Evolutionary conservation across 2,329 filamentous ascomycete genomes (phyloP), one percentile per base, ranked within the genome.

Genomic region (Harringtonia aguacate): DNA sequence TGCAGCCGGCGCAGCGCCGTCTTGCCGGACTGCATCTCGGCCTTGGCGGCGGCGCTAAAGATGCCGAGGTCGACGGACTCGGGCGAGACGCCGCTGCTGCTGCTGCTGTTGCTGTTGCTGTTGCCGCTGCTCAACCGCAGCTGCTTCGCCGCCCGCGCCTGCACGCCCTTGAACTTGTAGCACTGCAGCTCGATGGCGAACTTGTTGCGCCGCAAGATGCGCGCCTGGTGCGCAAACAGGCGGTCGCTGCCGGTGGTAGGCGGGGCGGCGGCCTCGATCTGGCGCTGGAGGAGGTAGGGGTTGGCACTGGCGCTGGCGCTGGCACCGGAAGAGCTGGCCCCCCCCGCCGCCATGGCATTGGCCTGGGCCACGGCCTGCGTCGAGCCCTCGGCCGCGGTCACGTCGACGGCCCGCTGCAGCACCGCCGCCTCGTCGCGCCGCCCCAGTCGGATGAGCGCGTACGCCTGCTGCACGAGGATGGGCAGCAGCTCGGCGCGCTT

Each of bases 391-490:
- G 65, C 86, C 81, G 75, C 72, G 41, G 71, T 64, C 45, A 73
- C 62, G n/a, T 71, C 71, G 27, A 88, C 17, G n/a, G 70, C 72
- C 42, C 70, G 72, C 40, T 78, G 77, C 29, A 88, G 56, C 36
- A 73, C 68, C 39, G 73, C 68, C 0, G 84, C 84, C 52, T 88
- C 81, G 22, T 77, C 71, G 15, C 68, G 55, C 53, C 81, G 81
- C 17, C 83, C 84, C 48, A 84, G 60, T 50, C 74, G 77, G 3
- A 75, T 73, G 46, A 84, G 70, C 2, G 86, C 81, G 53, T 83
- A 89, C 22, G 84, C 73, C 55, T 86, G 81, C 61, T 92, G 86
- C 21, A 86, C 74, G 28, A 80, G 69, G 46, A 94, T 88, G 10
- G 86, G 83, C 27, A 85, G 66, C 50, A 88, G 64, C 61, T 94